phyloP scores from a whole-genome alignment of 164 flowering plant genomes.

The Hamamelis virginiana region DNA sequence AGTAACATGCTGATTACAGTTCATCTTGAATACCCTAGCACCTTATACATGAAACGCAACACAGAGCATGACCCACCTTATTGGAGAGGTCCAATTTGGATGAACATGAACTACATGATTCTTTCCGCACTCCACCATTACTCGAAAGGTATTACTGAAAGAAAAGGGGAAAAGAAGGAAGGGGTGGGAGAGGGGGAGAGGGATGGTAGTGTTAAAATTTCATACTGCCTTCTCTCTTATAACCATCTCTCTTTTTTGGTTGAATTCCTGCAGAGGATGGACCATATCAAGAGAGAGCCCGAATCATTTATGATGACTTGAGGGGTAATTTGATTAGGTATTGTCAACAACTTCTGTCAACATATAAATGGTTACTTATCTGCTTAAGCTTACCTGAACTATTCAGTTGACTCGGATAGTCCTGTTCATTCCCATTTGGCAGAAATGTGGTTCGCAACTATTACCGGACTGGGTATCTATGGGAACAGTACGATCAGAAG shows the following conservation, averaged over 20 bases:
- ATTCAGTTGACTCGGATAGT: background rate
- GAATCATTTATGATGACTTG: slow-evolving; percentile 57
- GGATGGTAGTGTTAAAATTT: background rate
- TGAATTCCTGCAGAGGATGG: slow-evolving; percentile 35
- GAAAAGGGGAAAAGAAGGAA: too few species aligned
- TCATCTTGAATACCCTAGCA: slow-evolving; percentile 36
- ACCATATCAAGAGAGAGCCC: slow-evolving; percentile 49
- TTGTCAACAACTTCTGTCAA: background rate
- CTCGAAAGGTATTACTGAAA: slow-evolving; percentile 50
- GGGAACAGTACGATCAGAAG: slow-evolving; percentile 96
- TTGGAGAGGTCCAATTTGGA: slow-evolving; percentile 99
- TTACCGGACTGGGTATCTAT: slow-evolving; percentile 67
- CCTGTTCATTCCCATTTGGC: slow-evolving; percentile 18
- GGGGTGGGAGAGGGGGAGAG: background rate
- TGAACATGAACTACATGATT: slow-evolving; percentile 94
- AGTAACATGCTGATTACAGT: slow-evolving; percentile 9
- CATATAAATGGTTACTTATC: background rate
- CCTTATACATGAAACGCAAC: slow-evolving; percentile 93
- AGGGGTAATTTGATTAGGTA: slow-evolving; percentile 86
- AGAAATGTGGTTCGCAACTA: slow-evolving; percentile 80
- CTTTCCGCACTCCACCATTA: slow-evolving; percentile 87
- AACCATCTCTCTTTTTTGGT: background rate
- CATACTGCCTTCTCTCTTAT: background rate
- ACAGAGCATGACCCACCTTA: slow-evolving; percentile 96
- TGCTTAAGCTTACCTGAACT: background rate